These are phyloP conservation scores for Neurospora sp. DNA, from an alignment of 495 filamentous ascomycete species.

Conservation along the genomic window DNA sequence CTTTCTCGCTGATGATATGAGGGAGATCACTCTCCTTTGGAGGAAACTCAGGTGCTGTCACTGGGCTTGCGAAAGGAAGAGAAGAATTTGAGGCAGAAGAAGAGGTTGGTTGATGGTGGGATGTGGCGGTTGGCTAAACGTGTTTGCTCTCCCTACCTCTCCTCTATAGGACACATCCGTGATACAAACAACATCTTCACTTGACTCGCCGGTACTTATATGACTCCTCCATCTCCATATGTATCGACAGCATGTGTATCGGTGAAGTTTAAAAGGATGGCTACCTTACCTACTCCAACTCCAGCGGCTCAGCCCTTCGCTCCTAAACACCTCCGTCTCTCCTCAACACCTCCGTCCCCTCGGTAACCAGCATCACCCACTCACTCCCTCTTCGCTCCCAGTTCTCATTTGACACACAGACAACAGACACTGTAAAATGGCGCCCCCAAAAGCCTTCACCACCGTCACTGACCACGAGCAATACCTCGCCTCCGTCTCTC, in stretches of 20 bases:
- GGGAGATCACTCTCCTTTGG: neutral
- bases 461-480: neutral
- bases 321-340: neutral
- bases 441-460: neutral
- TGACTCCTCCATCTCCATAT: neutral
- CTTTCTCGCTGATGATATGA: neutral
- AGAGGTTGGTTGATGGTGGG: neutral
- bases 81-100: neutral
- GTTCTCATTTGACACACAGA: too few species aligned
- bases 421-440: too few species aligned
- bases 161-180: accelerated
- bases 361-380: neutral
- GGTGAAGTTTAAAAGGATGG: neutral
- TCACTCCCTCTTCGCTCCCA: too few species aligned
- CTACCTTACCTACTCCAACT: neutral
- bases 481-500: neutral
- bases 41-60: neutral
- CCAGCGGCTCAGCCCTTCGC: neutral
- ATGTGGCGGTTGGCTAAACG: neutral
- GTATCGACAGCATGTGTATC: neutral
- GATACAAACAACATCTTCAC: neutral
- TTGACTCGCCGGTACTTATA: neutral
- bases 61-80: neutral
- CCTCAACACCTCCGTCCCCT: neutral
- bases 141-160: neutral